phyloP scores from a whole-genome alignment of 202 grass and related monocot species.

The Hordeum pubiflorum region DNA sequence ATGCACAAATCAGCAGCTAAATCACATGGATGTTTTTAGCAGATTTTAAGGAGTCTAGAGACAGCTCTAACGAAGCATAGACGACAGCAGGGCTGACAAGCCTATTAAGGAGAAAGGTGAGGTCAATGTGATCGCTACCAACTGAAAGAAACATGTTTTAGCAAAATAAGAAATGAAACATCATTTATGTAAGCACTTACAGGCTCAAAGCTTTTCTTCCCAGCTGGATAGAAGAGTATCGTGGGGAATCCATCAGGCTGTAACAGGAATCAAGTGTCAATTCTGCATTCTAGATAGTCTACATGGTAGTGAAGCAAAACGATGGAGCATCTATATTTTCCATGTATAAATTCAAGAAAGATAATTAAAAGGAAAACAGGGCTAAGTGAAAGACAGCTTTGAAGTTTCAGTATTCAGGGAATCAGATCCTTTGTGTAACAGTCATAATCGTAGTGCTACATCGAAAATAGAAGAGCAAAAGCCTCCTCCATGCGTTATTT shows the following conservation, averaged over 20 bases:
- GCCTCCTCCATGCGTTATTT: no score
- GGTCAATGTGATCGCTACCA: not conserved
- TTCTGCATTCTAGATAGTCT: not conserved
- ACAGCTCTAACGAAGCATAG: not conserved
- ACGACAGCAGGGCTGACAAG: not conserved
- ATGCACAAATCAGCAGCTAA: not conserved
- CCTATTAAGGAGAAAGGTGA: not conserved
- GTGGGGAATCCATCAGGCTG: conserved; percentile 90
- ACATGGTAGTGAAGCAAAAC: not conserved
- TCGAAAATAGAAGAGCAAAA: no score
- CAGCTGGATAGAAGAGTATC: conserved; percentile 87
- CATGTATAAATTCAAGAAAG: conserved; percentile 9
- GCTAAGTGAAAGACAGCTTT: not conserved
- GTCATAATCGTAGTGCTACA: not conserved
- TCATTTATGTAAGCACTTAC: conserved; percentile 31
- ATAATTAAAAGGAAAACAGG: not conserved
- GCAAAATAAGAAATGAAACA: not conserved
- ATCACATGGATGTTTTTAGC: not conserved
- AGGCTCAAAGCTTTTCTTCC: conserved; percentile 92
- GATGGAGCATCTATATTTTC: not conserved
- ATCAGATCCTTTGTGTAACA: not conserved
- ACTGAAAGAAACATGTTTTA: not conserved
- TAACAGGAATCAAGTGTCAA: conserved; percentile 29
- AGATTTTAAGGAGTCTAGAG: not conserved
- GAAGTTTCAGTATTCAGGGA: not conserved